Evolutionary conservation across 2,329 filamentous ascomycete genomes (phyloP), one percentile per base, ranked within the genome.

Genomic region (Aspergillus sp.): DNA sequence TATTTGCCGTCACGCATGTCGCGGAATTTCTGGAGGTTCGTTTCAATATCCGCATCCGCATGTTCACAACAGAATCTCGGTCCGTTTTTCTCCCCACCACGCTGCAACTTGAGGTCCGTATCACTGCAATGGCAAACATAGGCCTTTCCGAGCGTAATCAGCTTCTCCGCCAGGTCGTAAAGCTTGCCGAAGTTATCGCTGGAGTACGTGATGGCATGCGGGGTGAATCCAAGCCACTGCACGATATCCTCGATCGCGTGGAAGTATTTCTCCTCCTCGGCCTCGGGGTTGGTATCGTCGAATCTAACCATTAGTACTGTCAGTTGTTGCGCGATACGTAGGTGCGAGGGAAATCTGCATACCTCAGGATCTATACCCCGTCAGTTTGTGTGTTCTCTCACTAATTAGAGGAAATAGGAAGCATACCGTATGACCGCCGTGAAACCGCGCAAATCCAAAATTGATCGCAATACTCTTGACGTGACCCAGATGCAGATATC

Each of bases 401-500:
- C 14, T 6, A n/a, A 38, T 1, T 10, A 5, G 11, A 17, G 2
- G 34, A n/a, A 11, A n/a, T 38, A 13, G 34, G 16, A 17, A 14
- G 49, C 55, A n/a, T 49, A 53, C 55, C 29, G 58, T 60, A 56
- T 86, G 78, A 53, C 93, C 93, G 32, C 88, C 88, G 68, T 96
- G 89, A 66, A 87, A 86, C 66, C 83, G 85, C 13, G 94, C 93
- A 70, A 97, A 97, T 5, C 93, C 93, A 74, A 97, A 97, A 75
- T 97, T 97, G 71, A 97, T 85, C 0, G 91, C 88, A 70, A 97
- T 97, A 19, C 94, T 93, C 77, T 97, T 97, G 59, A 88, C 89
- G 69, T 97, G 94, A 17, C 93, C 93, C 62, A 97, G 88, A 68
- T 97, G 92, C 9, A 97, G 82, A 70, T 88, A 97, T 50, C 93